A percentile compares a stretch with the other conserved stretches of the same genome.
Evolutionary conservation across 2,329 filamentous ascomycete genomes (phyloP).

Genomic region (Metarhizium brunneum): DNA sequence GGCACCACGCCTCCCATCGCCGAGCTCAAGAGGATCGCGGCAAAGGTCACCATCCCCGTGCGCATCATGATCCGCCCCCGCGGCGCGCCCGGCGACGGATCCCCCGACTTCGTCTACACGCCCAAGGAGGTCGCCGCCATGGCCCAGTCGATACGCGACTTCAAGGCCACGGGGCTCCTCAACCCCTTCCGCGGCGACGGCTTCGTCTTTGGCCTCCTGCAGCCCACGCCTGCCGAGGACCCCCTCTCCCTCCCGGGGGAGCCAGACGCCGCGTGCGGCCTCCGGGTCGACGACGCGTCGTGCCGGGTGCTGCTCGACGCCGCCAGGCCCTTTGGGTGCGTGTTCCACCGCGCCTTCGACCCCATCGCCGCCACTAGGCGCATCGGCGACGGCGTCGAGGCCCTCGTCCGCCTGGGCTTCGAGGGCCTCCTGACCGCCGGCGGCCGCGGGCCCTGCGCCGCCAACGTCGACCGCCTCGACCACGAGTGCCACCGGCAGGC

Average conservation of each 20-base stretch:
- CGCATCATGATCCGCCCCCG: conserved; percentile 48
- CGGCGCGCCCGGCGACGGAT: conserved; percentile 7
- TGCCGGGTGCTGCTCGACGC: conserved; percentile 31
- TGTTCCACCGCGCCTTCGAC: conserved; percentile 51
- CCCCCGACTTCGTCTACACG: conserved; percentile 40
- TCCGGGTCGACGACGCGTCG: conserved; percentile 29
- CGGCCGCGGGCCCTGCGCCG: conserved; percentile 30
- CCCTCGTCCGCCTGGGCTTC: conserved; percentile 35
- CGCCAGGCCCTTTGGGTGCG: conserved; percentile 33
- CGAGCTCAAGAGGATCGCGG: conserved; percentile 25
- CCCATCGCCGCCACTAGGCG: conserved; percentile 24
- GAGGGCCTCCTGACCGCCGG: conserved; percentile 44
- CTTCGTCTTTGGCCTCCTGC: conserved; percentile 46
- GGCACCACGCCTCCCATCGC: conserved; percentile 39
- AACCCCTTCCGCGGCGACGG: conserved; percentile 36
- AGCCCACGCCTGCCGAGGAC: conserved; percentile 2
- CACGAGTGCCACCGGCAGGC: conserved; percentile 22
- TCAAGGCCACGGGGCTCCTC: conserved; percentile 30
- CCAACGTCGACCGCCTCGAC: conserved; percentile 29
- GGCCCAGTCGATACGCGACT: conserved; percentile 26
- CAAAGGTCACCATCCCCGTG: conserved; percentile 27
- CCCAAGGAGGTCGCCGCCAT: conserved; percentile 34
- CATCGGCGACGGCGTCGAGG: conserved; percentile 18
- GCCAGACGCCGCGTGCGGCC: neutral
- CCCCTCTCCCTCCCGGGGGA: neutral